Conservation (phyloP, 768 basidiomycete genomes). For the Tylopilus sp. region DNA sequence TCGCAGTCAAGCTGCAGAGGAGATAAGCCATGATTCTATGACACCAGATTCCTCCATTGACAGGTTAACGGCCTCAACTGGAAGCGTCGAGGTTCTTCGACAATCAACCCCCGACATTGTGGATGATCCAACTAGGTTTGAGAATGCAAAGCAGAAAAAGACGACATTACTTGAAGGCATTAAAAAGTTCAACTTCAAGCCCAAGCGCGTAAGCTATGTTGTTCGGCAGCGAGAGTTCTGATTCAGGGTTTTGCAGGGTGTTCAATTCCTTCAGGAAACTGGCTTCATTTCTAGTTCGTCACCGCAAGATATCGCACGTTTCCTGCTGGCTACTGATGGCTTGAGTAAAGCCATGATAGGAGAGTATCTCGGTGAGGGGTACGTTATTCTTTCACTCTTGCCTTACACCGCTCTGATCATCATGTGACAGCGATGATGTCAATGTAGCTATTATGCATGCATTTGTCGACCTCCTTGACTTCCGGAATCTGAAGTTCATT, state of each 20-base stretch:
- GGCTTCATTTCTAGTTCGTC: constrained; percentile 77
- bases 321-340: constrained; percentile 87
- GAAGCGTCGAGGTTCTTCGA: constrained; percentile 54
- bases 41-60: constrained; percentile 59
- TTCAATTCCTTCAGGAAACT: constrained; percentile 82
- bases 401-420: constrained; percentile 2
- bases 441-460: constrained; percentile 96
- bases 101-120: constrained; percentile 71
- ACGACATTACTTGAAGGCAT: constrained; percentile 92
- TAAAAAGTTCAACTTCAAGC: constrained; percentile 97
- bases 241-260: constrained; percentile 52
- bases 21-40: constrained; percentile 46
- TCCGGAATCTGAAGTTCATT: constrained; percentile 76
- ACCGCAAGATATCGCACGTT: constrained; percentile 78
- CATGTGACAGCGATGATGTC: constrained; percentile 64
- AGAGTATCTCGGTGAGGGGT: constrained; percentile 98
- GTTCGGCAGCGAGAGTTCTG: not conserved
- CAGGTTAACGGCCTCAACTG: constrained; percentile 43
- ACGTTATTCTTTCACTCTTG: constrained; percentile 25
- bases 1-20: constrained; percentile 51
- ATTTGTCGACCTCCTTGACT: constrained; percentile 91
- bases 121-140: constrained; percentile 93
- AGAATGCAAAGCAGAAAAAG: constrained; percentile 95
- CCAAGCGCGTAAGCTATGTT: constrained; percentile 71
- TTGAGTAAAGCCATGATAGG: constrained; percentile 95